These are phyloP conservation scores for Heliamphora pulchella DNA, from an alignment of 179 eudicot species.

Conservation along the genomic window DNA sequence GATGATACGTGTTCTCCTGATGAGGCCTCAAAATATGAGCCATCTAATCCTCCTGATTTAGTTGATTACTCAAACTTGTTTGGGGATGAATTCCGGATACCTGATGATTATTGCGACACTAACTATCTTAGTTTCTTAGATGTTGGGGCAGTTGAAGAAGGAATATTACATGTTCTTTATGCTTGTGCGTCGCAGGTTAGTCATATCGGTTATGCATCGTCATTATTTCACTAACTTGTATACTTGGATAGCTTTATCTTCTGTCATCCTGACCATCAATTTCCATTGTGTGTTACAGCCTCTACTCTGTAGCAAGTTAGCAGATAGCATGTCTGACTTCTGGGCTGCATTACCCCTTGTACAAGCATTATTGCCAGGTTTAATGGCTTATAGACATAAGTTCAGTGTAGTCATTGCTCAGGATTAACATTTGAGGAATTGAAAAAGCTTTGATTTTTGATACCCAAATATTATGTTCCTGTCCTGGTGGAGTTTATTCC, in stretches of 20 bases:
- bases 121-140: conserved; percentile 56
- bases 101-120: conserved; percentile 49
- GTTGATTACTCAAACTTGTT: conserved; percentile 64
- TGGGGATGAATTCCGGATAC: conserved; percentile 60
- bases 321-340: conserved; percentile 50
- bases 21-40: conserved; percentile 34
- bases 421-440: background rate
- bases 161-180: conserved; percentile 66
- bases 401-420: background rate
- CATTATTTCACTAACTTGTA: background rate
- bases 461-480: background rate
- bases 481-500: background rate
- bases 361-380: conserved; percentile 87
- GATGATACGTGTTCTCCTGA: conserved; percentile 34
- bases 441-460: background rate
- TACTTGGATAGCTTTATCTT: background rate
- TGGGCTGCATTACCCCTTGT: conserved; percentile 75
- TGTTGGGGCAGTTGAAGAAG: conserved; percentile 66
- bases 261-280: conserved; percentile 5
- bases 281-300: conserved; percentile 39
- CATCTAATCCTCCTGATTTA: conserved; percentile 27
- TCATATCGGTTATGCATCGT: background rate
- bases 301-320: conserved; percentile 66
- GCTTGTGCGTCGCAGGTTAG: conserved; percentile 81
- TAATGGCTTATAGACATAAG: background rate